Conservation (phyloP, 805 yeast species). For the Candida ulmi region DNA sequence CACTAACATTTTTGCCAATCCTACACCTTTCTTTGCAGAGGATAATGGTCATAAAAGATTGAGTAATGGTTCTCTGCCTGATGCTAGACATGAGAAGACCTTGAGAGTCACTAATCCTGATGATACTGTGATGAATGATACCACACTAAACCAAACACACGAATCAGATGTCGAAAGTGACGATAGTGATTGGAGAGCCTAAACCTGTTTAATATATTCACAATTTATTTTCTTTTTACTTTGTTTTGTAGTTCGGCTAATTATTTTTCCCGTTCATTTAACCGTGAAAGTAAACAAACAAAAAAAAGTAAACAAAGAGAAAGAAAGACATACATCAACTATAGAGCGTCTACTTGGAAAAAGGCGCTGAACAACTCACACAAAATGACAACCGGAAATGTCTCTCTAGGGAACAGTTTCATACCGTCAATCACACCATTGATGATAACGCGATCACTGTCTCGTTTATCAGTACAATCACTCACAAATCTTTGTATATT, state of each 20-base stretch:
- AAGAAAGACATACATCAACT: neutral
- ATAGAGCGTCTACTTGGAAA: neutral
- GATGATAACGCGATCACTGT: constrained; percentile 8
- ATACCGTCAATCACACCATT: constrained; percentile 13
- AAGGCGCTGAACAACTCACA: too few relatives aligned
- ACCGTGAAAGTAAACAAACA: neutral
- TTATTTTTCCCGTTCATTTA: neutral
- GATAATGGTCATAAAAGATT: constrained; percentile 40
- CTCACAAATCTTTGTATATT: constrained; percentile 17
- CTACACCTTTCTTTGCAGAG: constrained; percentile 21
- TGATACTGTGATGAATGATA: constrained; percentile 14
- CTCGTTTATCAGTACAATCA: constrained; percentile 16
- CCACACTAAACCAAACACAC: constrained; percentile 6
- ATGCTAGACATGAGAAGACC: constrained; percentile 39
- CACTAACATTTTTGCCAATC: constrained; percentile 5
- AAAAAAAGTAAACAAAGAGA: neutral
- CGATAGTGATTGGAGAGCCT: constrained; percentile 4
- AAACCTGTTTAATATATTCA: neutral
- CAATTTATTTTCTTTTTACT: too few relatives aligned
- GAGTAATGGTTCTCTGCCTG: constrained; percentile 52
- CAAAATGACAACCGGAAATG: constrained; percentile 1
- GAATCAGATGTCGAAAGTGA: constrained; percentile 1
- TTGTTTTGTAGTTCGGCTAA: too few relatives aligned
- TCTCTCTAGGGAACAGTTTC: constrained; percentile 17
- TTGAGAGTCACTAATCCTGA: constrained; percentile 48